Evolutionary conservation across 306 rosid genomes (phyloP).

Genomic region (Phaseolus lunatus): DNA sequence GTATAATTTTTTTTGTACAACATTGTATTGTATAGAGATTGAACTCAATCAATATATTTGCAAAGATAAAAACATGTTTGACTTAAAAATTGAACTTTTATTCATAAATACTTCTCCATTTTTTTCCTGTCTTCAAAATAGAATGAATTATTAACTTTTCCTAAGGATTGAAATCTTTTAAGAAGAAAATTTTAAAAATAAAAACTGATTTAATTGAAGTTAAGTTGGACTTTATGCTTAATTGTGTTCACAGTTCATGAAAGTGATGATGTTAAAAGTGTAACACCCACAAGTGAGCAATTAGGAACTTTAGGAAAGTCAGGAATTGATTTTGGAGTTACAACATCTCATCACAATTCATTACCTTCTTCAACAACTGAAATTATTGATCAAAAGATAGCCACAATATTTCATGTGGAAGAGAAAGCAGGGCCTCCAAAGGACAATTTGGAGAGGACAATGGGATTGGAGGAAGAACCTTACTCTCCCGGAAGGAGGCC

Average conservation of each 20-base stretch:
- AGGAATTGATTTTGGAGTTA: conserved; percentile 18
- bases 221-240: conserved; percentile 21
- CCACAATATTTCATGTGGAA: conserved; percentile 34
- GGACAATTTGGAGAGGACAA: conserved; percentile 54
- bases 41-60: no score
- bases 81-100: not conserved
- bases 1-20: no score
- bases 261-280: conserved; percentile 41
- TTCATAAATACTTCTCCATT: not conserved
- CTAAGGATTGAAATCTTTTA: not conserved
- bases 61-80: not conserved
- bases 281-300: conserved; percentile 26
- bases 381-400: not conserved
- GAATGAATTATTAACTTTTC: not conserved
- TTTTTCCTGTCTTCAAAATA: not conserved
- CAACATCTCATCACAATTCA: conserved; percentile 19
- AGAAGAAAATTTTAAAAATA: not conserved
- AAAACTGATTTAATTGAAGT: not conserved
- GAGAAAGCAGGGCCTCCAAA: conserved; percentile 4
- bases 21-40: no score
- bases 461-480: conserved; percentile 54
- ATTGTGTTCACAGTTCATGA: conserved; percentile 53
- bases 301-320: conserved; percentile 33
- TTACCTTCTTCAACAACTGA: conserved; percentile 37
- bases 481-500: conserved; percentile 13